Conservation (phyloP, 176 grass and related monocot species). For the Oryza coarctata region DNA sequence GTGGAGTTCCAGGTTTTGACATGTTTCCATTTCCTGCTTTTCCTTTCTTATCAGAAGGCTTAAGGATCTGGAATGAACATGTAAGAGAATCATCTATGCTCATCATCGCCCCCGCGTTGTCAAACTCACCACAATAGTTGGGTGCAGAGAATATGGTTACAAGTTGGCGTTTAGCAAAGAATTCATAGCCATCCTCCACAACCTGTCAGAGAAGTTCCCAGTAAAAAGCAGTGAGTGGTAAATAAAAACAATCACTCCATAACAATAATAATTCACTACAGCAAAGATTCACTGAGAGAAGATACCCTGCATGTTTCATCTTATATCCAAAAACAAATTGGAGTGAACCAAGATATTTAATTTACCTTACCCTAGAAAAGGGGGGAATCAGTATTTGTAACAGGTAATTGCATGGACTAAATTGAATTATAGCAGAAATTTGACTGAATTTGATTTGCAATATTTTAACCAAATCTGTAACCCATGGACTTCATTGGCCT, state of each 20-base stretch:
- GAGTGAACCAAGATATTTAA: neutral
- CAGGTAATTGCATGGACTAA: neutral
- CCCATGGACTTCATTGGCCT: neutral
- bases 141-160: slow-evolving; percentile 93
- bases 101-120: slow-evolving; percentile 86
- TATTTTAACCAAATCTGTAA: slow-evolving; percentile 6
- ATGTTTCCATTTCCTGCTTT: slow-evolving; percentile 46
- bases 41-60: slow-evolving; percentile 78
- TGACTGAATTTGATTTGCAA: neutral
- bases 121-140: slow-evolving; percentile 81
- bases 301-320: neutral
- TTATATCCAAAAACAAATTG: slow-evolving; percentile 13
- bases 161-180: slow-evolving; percentile 69
- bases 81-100: slow-evolving; percentile 64
- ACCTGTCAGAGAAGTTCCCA: slow-evolving; percentile 39
- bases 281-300: neutral
- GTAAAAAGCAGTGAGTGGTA: neutral
- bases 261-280: slow-evolving; percentile 12
- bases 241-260: neutral
- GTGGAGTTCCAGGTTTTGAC: slow-evolving; percentile 61
- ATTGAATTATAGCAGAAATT: neutral
- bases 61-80: slow-evolving; percentile 83
- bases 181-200: slow-evolving; percentile 80
- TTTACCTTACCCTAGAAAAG: neutral
- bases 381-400: neutral